These are phyloP conservation scores for Apocynum venetum DNA, from an alignment of 257 asterid genomes.

Conservation along the genomic window DNA sequence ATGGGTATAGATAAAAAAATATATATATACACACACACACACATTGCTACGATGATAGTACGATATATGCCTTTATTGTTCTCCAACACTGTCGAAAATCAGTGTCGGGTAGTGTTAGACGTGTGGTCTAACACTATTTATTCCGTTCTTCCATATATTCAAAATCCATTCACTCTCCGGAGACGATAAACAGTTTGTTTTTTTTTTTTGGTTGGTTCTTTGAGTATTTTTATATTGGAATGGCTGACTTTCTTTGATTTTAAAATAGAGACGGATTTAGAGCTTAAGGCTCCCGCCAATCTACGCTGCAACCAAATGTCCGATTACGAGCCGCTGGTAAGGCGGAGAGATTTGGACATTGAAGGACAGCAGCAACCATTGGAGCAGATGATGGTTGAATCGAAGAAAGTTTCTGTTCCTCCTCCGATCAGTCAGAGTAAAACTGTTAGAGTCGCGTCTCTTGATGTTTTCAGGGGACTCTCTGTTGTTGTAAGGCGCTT, in stretches of 20 bases:
- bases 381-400: conserved; percentile 3
- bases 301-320: conserved; percentile 7
- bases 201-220: not conserved
- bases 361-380: conserved; percentile 1
- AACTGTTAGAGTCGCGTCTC: conserved; percentile 56
- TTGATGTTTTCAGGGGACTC: conserved; percentile 74
- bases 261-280: not conserved
- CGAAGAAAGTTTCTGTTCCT: conserved; percentile 15
- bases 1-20: not conserved
- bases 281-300: not conserved
- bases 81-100: not conserved
- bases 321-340: conserved; percentile 21
- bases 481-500: conserved; percentile 50
- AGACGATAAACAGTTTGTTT: too few species aligned
- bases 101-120: not conserved
- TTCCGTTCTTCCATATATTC: not conserved
- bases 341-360: conserved; percentile 18
- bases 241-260: conserved; percentile 1
- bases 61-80: not conserved
- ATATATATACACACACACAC: not conserved
- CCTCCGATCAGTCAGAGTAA: conserved; percentile 17
- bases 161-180: not conserved
- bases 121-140: not conserved
- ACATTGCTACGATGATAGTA: too few species aligned
- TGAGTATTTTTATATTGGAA: not conserved